phyloP scores from a whole-genome alignment of 371 early-diverging fungal species.

The Mucor saturninus region DNA sequence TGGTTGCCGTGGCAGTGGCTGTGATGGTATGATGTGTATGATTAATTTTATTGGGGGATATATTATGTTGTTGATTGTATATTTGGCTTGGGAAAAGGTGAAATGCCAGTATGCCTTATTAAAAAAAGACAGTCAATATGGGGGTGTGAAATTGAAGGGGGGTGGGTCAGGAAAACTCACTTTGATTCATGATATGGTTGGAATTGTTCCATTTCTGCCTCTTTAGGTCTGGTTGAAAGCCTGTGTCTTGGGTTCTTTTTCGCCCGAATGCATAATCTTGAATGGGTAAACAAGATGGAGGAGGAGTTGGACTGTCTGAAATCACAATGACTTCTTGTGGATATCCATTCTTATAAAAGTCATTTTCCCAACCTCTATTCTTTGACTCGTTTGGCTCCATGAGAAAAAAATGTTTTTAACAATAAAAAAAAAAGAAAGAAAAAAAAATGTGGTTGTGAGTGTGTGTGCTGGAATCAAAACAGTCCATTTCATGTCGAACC shows the following conservation, averaged over 20 bases:
- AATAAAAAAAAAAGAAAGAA: slow-evolving; percentile 4
- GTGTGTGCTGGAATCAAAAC: not conserved
- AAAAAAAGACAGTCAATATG: no score
- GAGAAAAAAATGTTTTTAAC: not conserved
- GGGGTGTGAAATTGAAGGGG: not conserved
- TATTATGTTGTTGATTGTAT: slow-evolving; percentile 10
- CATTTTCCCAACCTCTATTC: slow-evolving; percentile 48
- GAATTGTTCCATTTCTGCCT: slow-evolving; percentile 4
- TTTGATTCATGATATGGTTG: slow-evolving; percentile 13
- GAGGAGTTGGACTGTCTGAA: slow-evolving; percentile 53
- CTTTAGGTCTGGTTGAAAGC: slow-evolving; percentile 8
- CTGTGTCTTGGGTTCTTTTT: not conserved
- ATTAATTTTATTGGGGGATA: slow-evolving; percentile 2
- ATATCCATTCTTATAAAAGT: slow-evolving; percentile 60
- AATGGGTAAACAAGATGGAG: slow-evolving; percentile 2
- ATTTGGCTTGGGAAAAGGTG: slow-evolving; percentile 20
- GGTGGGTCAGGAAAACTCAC: slow-evolving; percentile 1
- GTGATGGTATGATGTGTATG: not conserved
- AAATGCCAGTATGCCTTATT: slow-evolving; percentile 14
- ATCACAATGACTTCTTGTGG: slow-evolving; percentile 65
- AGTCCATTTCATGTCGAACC: slow-evolving; percentile 1
- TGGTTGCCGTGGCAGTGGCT: slow-evolving; percentile 2
- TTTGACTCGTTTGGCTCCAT: slow-evolving; percentile 8
- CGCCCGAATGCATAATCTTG: not conserved
- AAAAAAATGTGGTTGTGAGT: slow-evolving; percentile 1